phyloP scores from a whole-genome alignment of 75 land plant genomes.

The Cryptomeria japonica region DNA sequence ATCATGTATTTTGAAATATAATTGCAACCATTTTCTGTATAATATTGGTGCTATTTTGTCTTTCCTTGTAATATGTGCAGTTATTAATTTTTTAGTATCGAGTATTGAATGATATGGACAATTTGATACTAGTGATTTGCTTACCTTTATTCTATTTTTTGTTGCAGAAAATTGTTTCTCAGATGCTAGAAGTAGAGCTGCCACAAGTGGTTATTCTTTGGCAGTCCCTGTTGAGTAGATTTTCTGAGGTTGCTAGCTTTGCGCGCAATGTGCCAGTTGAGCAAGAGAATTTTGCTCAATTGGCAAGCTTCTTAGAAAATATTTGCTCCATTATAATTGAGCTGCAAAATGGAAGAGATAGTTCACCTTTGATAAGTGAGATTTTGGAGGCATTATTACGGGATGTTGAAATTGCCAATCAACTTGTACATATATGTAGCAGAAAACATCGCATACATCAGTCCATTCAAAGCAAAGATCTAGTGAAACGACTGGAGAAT shows the following conservation, averaged over 20 bases:
- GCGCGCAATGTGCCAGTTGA: slow-evolving; percentile 28
- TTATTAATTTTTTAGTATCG: neutral
- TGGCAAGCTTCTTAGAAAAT: slow-evolving; percentile 35
- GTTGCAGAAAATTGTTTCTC: slow-evolving; percentile 11
- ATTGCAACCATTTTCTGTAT: neutral
- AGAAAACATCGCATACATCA: slow-evolving; percentile 41
- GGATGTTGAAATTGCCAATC: slow-evolving; percentile 29
- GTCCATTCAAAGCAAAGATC: slow-evolving; percentile 31
- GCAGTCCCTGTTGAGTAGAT: slow-evolving; percentile 28
- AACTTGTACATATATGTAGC: slow-evolving; percentile 30
- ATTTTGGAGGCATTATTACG: slow-evolving; percentile 28
- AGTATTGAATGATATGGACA: neutral
- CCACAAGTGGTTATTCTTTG: slow-evolving; percentile 22
- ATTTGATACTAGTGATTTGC: neutral
- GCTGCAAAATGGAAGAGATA: slow-evolving; percentile 29
- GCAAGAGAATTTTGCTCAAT: slow-evolving; percentile 28
- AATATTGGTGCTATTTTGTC: neutral
- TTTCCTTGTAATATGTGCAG: neutral
- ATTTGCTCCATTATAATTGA: slow-evolving; percentile 24
- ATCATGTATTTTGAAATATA: neutral
- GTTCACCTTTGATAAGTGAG: slow-evolving; percentile 24
- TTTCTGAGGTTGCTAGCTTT: slow-evolving; percentile 30
- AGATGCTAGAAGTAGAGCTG: slow-evolving; percentile 27
- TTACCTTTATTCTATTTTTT: neutral
- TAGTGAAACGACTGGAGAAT: slow-evolving; percentile 33